Evolutionary conservation across 306 rosid species (phyloP), one percentile per base, ranked within the genome.

Genomic region (Cicer pinnatifidum): DNA sequence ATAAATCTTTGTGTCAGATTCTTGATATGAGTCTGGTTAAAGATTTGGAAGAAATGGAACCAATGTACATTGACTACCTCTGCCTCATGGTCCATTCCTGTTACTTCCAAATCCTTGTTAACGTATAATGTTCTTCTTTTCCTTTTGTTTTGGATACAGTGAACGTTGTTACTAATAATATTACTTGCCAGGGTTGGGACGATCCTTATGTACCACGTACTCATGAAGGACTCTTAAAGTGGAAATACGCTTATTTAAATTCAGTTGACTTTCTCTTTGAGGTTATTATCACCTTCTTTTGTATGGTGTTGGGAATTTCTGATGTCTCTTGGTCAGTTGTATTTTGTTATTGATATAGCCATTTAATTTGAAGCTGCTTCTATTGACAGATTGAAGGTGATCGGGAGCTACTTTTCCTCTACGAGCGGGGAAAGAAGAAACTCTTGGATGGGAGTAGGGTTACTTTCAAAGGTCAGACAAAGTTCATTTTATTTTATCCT

Each of bases 131-230:
- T 58, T 40, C 19, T 44, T 12, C 37, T 71, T 62, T 41, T 69
- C 57, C 40, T 76, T 58, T 19, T 82, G 54, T 13, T 72, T 57
- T 63, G 50, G 33, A 60, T 79, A 70, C 38, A 15, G 53, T 53
- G 68, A 56, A 78, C 64, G 19, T 79, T 57, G 45, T 61, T 39
- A 12, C 71, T 72, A 70, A 48, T 67, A 45, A n/a, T 46, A 68
- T 76, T 82, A 38, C 66, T 79, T 72, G 43, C 66, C 84, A 95
- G 99, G 99, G 99, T 45, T 95, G 99, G 99, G 99, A 95, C 75
- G 99, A 95, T 86, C 93, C 99, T 66, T 91, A 95, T 81, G 41
- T 90, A 78, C 97, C 99, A 7, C 96, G 99, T 41, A 95, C 99
- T 17, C 99, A 95, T 71, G 96, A 90, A 84, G 99, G 99, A 72